A percentile compares a stretch with the other conserved stretches of the same genome.
Evolutionary conservation across 2,329 filamentous ascomycete species (phyloP).

Genomic region (Ceratocystis cubensis): DNA sequence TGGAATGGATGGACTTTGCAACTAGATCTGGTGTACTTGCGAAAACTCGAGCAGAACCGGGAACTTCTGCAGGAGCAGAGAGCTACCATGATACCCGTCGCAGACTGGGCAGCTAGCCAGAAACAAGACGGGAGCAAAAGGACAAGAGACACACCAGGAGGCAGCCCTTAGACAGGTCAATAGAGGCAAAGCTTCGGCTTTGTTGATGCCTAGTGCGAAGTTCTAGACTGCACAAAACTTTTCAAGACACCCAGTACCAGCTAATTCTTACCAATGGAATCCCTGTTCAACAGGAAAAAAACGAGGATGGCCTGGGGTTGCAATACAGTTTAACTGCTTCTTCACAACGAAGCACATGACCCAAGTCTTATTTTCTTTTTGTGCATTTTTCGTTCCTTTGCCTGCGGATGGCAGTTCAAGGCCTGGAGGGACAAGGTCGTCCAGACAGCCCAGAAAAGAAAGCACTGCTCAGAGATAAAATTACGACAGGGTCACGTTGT

Average conservation of each 20-base stretch:
- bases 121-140: too few species aligned
- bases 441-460: not conserved
- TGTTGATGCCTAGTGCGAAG: not conserved
- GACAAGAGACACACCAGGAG: not conserved
- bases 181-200: not conserved
- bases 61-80: too few species aligned
- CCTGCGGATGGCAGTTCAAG: too few species aligned
- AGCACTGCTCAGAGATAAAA: not conserved
- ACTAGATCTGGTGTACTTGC: not conserved
- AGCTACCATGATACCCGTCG: too few species aligned
- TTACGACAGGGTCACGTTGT: not conserved
- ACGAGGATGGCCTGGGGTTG: not conserved
- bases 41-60: too few species aligned
- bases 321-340: not conserved
- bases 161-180: not conserved
- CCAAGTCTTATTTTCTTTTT: too few species aligned
- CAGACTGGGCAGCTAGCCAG: too few species aligned
- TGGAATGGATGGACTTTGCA: conserved; percentile 8
- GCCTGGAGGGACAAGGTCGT: too few species aligned
- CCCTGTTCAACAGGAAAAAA: not conserved
- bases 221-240: not conserved
- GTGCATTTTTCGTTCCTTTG: too few species aligned
- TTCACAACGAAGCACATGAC: too few species aligned
- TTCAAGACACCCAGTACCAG: not conserved
- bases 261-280: not conserved